Conservation (phyloP, 768 basidiomycete species). For the Lenzites betulinus region DNA sequence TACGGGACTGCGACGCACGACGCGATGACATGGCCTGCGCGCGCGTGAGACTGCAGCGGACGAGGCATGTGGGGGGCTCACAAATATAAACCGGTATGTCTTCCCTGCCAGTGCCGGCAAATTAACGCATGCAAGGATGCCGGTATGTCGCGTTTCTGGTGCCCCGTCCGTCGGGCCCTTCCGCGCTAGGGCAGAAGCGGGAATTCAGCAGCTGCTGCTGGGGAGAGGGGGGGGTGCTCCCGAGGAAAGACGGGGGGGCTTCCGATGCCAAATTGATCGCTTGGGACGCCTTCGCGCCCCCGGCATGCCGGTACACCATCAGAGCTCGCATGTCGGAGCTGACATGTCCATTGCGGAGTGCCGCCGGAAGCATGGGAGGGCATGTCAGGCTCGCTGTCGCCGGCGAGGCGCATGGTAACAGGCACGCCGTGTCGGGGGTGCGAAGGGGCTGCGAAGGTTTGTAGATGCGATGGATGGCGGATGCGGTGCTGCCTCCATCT, state of each 20-base stretch:
- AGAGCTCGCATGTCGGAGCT: neutral
- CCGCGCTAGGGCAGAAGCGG: no score
- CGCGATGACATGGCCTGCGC: neutral
- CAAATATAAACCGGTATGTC: neutral
- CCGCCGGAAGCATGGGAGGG: conserved; percentile 9
- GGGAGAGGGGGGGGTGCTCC: no score
- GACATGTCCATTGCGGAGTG: neutral
- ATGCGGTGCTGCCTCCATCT: neutral
- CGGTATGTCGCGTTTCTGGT: neutral
- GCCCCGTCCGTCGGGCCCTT: no score
- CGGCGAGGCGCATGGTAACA: neutral
- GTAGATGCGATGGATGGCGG: neutral
- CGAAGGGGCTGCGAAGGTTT: neutral
- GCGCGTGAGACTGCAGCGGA: neutral
- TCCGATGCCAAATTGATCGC: neutral
- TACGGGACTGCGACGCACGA: neutral
- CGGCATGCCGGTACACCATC: neutral
- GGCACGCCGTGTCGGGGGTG: neutral
- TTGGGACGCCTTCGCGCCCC: neutral
- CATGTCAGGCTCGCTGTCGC: neutral
- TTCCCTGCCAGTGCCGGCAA: neutral
- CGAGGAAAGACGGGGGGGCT: neutral
- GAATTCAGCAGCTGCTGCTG: no score
- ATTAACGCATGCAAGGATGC: neutral
- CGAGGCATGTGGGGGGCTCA: neutral